Evolutionary conservation across 2,329 filamentous ascomycete species (phyloP).

Genomic region (Paecilomyces variotii): DNA sequence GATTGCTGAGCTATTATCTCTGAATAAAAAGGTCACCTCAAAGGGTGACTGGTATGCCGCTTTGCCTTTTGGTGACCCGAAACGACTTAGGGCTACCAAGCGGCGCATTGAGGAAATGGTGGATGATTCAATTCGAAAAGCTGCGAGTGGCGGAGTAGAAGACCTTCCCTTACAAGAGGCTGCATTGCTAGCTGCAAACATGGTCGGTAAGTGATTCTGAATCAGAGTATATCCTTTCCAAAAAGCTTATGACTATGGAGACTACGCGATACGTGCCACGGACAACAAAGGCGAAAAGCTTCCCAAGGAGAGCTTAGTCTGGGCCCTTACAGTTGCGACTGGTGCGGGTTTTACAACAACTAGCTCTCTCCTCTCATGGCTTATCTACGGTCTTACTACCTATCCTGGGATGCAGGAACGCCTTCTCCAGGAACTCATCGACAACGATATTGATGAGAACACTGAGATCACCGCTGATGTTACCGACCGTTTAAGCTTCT

Average conservation of each 20-base stretch:
- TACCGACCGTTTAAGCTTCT: constrained; percentile 17
- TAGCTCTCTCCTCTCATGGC: constrained; percentile 51
- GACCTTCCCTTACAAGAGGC: constrained; percentile 35
- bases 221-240: neutral
- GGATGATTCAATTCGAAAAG: constrained; percentile 9
- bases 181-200: constrained; percentile 28
- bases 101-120: constrained; percentile 8
- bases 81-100: constrained; percentile 25
- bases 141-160: constrained; percentile 13
- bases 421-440: constrained; percentile 51
- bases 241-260: constrained; percentile 2
- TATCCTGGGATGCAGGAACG: constrained; percentile 51
- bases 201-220: constrained; percentile 34
- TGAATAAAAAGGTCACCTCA: constrained; percentile 53
- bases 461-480: constrained; percentile 42
- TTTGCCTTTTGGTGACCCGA: constrained; percentile 52
- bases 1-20: constrained; percentile 44
- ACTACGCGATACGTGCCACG: constrained; percentile 9
- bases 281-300: constrained; percentile 50
- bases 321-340: constrained; percentile 43
- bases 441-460: constrained; percentile 38
- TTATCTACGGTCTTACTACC: constrained; percentile 45
- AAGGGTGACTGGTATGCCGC: constrained; percentile 49
- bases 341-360: constrained; percentile 56
- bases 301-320: constrained; percentile 27